Conservation (phyloP, 1,284 basidiomycete species). For the Cutaneotrichosporon spelunceum region DNA sequence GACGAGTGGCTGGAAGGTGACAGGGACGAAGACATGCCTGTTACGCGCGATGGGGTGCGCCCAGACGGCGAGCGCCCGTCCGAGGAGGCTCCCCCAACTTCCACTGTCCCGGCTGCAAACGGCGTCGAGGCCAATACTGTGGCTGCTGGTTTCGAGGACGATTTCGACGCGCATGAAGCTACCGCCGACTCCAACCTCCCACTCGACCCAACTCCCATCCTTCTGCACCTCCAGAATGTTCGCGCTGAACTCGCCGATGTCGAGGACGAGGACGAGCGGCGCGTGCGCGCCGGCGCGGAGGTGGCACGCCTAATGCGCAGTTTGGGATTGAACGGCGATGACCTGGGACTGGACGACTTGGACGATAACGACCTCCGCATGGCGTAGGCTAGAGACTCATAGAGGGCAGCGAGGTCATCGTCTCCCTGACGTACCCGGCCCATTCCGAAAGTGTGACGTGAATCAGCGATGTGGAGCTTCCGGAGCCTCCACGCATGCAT, state of each 20-base stretch:
- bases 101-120: not conserved
- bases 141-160: conserved; percentile 36
- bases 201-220: conserved; percentile 44
- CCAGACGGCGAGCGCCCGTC: not conserved
- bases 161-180: conserved; percentile 27
- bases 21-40: conserved; percentile 11
- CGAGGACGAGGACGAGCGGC: conserved; percentile 40
- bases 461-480: not conserved
- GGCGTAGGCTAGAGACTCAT: not conserved
- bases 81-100: not conserved
- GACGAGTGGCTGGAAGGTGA: conserved; percentile 43
- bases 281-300: conserved; percentile 40
- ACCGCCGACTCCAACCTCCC: conserved; percentile 10
- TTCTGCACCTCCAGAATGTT: conserved; percentile 42
- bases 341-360: conserved; percentile 26
- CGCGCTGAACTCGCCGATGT: conserved; percentile 40
- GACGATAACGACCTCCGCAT: conserved; percentile 13
- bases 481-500: not conserved
- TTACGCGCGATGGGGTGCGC: not conserved
- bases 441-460: not conserved
- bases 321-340: conserved; percentile 30
- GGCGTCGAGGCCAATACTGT: not conserved
- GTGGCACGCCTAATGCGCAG: conserved; percentile 39
- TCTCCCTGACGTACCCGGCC: not conserved
- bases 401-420: not conserved